Evolutionary conservation across 108 stramenopile genomes (phyloP).

Genomic region (Fistulifera pelliculosa): DNA sequence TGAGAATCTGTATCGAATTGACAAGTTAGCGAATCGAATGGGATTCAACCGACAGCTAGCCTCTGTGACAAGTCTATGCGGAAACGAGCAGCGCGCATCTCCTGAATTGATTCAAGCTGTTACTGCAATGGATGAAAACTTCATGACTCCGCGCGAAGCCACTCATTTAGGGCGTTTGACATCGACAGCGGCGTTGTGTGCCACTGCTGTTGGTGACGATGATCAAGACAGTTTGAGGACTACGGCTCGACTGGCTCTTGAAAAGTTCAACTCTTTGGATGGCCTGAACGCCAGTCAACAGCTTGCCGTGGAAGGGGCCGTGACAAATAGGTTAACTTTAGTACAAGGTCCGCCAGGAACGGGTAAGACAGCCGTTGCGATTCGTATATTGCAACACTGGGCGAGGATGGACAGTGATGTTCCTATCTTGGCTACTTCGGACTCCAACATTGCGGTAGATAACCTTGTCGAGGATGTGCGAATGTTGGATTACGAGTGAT

Average conservation of each 20-base stretch:
- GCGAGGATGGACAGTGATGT: slow-evolving; percentile 55
- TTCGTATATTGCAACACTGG: slow-evolving; percentile 85
- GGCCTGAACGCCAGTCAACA: slow-evolving; percentile 81
- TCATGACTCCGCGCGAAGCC: slow-evolving; percentile 59
- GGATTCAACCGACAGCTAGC: slow-evolving; percentile 86
- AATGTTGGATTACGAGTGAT: slow-evolving; percentile 83
- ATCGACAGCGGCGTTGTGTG: slow-evolving; percentile 79
- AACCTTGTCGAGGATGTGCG: slow-evolving; percentile 93
- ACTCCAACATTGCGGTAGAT: slow-evolving; percentile 97
- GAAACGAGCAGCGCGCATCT: slow-evolving; percentile 59
- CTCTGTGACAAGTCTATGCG: slow-evolving; percentile 64
- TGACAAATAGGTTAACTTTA: slow-evolving; percentile 77
- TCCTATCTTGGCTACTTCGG: slow-evolving; percentile 82
- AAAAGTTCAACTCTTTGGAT: slow-evolving; percentile 76
- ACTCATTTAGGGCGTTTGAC: slow-evolving; percentile 31
- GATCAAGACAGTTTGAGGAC: slow-evolving; percentile 43
- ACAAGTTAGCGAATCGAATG: slow-evolving; percentile 91
- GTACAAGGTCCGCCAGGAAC: slow-evolving; percentile 87
- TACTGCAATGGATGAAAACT: slow-evolving; percentile 91
- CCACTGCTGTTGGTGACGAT: slow-evolving; percentile 72
- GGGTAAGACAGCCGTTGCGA: slow-evolving; percentile 86
- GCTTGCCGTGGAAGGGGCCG: slow-evolving; percentile 83
- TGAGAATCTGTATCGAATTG: slow-evolving; percentile 84
- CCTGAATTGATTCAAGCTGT: slow-evolving; percentile 77
- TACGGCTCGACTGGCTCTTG: slow-evolving; percentile 59